Base-by-base conservation (phyloP, 1,284 basidiomycete genomes). In the Trichosporon sp. region DNA sequence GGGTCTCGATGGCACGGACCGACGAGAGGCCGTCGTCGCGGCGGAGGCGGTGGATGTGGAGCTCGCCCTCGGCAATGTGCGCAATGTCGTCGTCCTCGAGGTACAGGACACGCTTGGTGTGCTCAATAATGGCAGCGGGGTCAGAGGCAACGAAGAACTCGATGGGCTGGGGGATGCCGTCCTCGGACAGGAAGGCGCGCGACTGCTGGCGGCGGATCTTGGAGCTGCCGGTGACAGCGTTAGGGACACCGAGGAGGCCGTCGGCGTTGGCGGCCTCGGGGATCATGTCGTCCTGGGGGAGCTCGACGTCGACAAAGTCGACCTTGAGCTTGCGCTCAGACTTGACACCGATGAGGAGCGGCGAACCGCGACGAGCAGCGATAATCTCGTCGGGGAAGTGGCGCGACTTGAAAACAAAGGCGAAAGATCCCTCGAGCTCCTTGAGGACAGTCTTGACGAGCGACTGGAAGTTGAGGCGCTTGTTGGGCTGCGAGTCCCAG, bases 251-350 rank as follows among this genome's bases (percentile, higher is more conserved):
- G 65, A 98, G 89, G 62, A 94, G 87, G 67, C 87, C 79, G 62
- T 73, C 85, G 62, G 72, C 73, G 58, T 76, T 74, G 51, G 71
- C 73, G 62, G 72, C 75, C 58, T 69, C 68, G 44, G 68, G 64
- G 34, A 65, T 35, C 75, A 76, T 85, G 72, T 90, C 90, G 70
- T 84, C 91, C 60, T 89, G 90, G 44, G 91, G 88, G 78, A 97
- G 90, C 83, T 99, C 95, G 72, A 99, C 97, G 84, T 99, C 97
- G 68, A 99, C 96, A 81, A 99, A 99, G 86, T 99, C 97, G 64
- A 98, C 96, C 87, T 99, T 99, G 82, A 99, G 89, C 86, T 99
- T 99, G 88, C 96, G 95, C 83, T 99, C 96, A 38, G 97, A 98
- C 91, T 99, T 99, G 83, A 99, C 96, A 86, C 97, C 97, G 79